These are phyloP conservation scores for Crithidia brevicula DNA, from an alignment of 208 protist genomes.

Conservation along the genomic window DNA sequence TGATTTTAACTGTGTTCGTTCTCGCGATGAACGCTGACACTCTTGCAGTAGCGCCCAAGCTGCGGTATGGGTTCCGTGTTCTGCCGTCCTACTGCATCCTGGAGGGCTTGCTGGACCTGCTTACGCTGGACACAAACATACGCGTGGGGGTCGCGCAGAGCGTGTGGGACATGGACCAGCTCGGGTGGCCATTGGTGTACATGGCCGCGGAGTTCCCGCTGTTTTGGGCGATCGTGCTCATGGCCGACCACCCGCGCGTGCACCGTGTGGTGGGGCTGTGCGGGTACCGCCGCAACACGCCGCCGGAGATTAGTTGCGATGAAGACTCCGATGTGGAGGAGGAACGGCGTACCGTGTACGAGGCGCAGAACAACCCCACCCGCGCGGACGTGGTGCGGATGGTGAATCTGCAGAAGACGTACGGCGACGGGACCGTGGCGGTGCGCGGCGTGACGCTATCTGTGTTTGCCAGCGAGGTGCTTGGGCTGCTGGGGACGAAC, in stretches of 20 bases:
- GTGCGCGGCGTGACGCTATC: conserved; percentile 54
- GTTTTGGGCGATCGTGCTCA: conserved; percentile 23
- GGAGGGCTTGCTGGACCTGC: conserved; percentile 86
- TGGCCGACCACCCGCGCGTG: conserved; percentile 38
- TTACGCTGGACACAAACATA: conserved; percentile 81
- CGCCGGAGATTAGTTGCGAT: conserved; percentile 1
- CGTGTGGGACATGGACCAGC: conserved; percentile 29
- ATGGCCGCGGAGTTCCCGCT: conserved; percentile 47
- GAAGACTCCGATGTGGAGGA: conserved; percentile 54
- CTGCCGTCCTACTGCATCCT: conserved; percentile 65
- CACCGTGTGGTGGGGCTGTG: not conserved
- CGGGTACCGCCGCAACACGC: not conserved
- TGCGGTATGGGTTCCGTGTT: conserved; percentile 48
- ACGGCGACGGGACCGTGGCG: conserved; percentile 29
- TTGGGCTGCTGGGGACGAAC: conserved; percentile 63
- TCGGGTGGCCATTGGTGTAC: conserved; percentile 43
- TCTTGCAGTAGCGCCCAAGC: conserved; percentile 12
- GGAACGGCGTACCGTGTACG: conserved; percentile 38
- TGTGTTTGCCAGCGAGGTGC: conserved; percentile 55
- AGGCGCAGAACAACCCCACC: conserved; percentile 16
- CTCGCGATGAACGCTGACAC: conserved; percentile 21
- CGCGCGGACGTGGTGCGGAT: conserved; percentile 33
- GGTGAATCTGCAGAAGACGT: conserved; percentile 42
- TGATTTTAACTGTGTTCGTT: conserved; percentile 44
- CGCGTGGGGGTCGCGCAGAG: not conserved